Base-by-base conservation (phyloP, 179 eudicot genomes). In the Drosera spatulata region DNA sequence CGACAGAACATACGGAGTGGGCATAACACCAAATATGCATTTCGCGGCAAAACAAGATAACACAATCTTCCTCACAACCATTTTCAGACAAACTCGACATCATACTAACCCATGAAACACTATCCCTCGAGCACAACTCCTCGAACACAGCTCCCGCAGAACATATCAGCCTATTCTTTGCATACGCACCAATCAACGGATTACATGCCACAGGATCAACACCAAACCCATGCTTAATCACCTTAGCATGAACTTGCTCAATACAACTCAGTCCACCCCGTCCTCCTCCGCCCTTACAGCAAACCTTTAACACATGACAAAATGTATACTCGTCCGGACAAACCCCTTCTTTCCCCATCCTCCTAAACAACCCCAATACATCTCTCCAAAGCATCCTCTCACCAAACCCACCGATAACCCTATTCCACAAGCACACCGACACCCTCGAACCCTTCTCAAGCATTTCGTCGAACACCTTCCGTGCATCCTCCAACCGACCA, bases 51-150 rank as follows among this genome's bases (percentile, higher is more conserved):
- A 84, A 93, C 52, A 93, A 69, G 44, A 50, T 66, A 42, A 88
- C 71, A 13, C 79, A 73, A 61, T 88, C 80, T 59, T 77, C 70
- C 64, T 85, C 93, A 50, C 48, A 65, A 45, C 81, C 81, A 71
- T 80, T 93, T 48, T 73, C 77, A 61, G 95, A 82, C 51, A 89
- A 80, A 43, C 93, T 96, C 56, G 95, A 89, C 66, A 88, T 77
- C 79, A 93, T 86, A 66, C 96, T 89, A 72, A 86, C 88, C 96
- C 96, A 93, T 51, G 99, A 77, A 13, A 82, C 93, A 75, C 67
- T 88, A 69, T 89, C 90, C 70, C 72, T 73, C 44, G 67, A 65
- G 46, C 45, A 43, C 67, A 89, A 59, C 45, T 60, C 59, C 10
- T 74, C 72, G 60, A 93, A 89, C 39, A 89, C 77, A 42, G 55